A percentile compares a stretch with the other conserved stretches of the same genome.
phyloP scores from a whole-genome alignment of 2,329 filamentous ascomycete species.

The Neonectria coccinea region DNA sequence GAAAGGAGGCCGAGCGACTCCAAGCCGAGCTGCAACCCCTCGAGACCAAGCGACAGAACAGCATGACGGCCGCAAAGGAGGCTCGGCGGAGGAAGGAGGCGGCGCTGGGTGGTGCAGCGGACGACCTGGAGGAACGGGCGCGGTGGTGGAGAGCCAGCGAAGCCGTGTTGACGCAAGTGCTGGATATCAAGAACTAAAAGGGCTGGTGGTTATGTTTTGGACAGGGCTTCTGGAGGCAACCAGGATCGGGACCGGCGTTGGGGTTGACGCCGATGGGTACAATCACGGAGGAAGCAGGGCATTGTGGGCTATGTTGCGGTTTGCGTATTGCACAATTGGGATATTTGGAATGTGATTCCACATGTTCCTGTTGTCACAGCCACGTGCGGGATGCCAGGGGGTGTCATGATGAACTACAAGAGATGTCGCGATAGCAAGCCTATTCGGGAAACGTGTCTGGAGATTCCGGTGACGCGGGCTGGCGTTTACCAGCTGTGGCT shows the following conservation, averaged over 20 bases:
- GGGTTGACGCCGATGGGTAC: constrained; percentile 10
- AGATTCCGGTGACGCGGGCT: constrained; percentile 11
- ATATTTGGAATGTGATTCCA: constrained; percentile 6
- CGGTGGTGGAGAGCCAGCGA: constrained; percentile 82
- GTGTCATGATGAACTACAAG: constrained; percentile 1
- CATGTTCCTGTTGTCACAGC: constrained; percentile 7
- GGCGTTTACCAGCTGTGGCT: constrained; percentile 3
- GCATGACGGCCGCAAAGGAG: constrained; percentile 75
- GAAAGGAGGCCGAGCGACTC: constrained; percentile 74
- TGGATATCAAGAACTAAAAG: constrained; percentile 62
- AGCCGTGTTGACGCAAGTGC: constrained; percentile 68
- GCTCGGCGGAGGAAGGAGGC: constrained; percentile 76
- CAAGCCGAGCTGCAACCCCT: constrained; percentile 75
- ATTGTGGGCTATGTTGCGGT: constrained; percentile 24
- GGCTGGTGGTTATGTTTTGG: constrained; percentile 8
- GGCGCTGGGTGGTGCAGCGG: constrained; percentile 72
- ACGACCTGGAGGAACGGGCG: constrained; percentile 80
- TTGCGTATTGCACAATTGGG: constrained; percentile 11
- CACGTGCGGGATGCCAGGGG: constrained; percentile 14
- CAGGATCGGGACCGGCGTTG: constrained; percentile 30
- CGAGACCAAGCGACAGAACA: constrained; percentile 74
- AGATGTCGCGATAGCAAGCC: constrained; percentile 3
- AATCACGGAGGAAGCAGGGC: constrained; percentile 25
- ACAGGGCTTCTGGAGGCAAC: constrained; percentile 8
- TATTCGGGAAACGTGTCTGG: constrained; percentile 6